Evolutionary conservation across 495 filamentous ascomycete species (phyloP), one percentile per base, ranked within the genome.

Genomic region (Aspergillus conjunctus): DNA sequence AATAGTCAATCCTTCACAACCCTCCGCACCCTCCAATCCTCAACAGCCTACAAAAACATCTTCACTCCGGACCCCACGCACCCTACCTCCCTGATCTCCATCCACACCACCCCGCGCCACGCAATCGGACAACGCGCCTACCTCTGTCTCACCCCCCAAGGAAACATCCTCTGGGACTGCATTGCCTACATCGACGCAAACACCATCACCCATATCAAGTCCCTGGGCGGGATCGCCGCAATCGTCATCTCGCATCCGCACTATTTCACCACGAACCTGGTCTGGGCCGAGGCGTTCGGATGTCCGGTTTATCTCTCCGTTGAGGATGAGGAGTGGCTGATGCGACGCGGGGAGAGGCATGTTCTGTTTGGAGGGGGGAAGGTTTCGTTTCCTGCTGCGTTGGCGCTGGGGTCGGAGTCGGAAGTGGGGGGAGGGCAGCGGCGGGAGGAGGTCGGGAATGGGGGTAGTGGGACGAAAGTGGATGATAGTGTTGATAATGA

Each of bases 171-270:
- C 8, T 93, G 89, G 89, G 90, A 92, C 69, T 82, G 87, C 62
- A 73, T 93, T 45, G 75, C 87, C 4, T 82, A 80, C 52, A 63
- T 92, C 7, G 87, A 91, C 65, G 71, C 78, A 3, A 76, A 77
- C 11, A 92, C 88, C 0, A 71, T 88, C 11, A 52, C 63, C 0
- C 57, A 59, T 49, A 79, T 87, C 59, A 70, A 72, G 9, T 59
- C 57, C 8, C 58, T 80, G 3, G 89, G 89, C 46, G 88, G 87
- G 0, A 65, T 93, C 3, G 73, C 77, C n/a, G 88, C 83, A 0
- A 91, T 92, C 39, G 84, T 92, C 45, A 91, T 93, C 63, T 87
- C 83, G 0, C 90, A 93, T 69, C 90, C 90, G 34, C 90, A 93
- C 68, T 93, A 87, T 69, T 92, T 90, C 71, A 83, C 83, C 15